Evolutionary conservation across 768 basidiomycete species (phyloP).

Genomic region (Tylopilus vinaceipallidus): DNA sequence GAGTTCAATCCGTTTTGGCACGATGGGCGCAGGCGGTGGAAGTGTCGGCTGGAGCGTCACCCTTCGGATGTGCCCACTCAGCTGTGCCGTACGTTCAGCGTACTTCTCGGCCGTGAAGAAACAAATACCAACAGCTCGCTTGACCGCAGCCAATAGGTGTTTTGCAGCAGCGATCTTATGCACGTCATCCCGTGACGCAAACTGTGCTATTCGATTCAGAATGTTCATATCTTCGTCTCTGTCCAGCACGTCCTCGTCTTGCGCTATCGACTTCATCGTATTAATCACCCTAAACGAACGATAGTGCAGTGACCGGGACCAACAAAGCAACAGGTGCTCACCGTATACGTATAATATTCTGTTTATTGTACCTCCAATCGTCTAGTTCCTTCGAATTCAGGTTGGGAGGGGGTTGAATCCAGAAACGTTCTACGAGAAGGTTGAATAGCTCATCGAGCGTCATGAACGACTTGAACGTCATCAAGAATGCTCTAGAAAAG

Average conservation of each 20-base stretch:
- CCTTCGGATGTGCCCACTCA: conserved; percentile 34
- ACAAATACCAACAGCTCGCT: conserved; percentile 44
- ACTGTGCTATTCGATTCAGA: conserved; percentile 51
- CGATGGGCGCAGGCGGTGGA: conserved; percentile 51
- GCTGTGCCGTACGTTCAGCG: conserved; percentile 11
- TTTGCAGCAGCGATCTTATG: conserved; percentile 44
- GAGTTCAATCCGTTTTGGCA: conserved; percentile 48
- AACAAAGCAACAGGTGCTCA: conserved; percentile 25
- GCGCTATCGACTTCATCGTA: conserved; percentile 59
- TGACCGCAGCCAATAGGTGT: conserved; percentile 46
- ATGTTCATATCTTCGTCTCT: conserved; percentile 53
- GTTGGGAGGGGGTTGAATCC: conserved; percentile 49
- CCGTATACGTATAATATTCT: conserved; percentile 58
- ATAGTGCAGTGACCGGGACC: not conserved
- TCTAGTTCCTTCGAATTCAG: conserved; percentile 42
- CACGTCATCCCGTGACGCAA: conserved; percentile 45
- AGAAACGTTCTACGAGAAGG: conserved; percentile 53
- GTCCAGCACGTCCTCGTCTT: conserved; percentile 51
- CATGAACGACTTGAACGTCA: conserved; percentile 70
- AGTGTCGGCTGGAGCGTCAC: conserved; percentile 35
- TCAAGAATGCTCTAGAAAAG: conserved; percentile 61
- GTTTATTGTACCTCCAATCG: conserved; percentile 59
- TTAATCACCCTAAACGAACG: conserved; percentile 53
- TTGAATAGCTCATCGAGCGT: conserved; percentile 54
- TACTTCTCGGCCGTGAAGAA: not conserved